A percentile compares a stretch with the other conserved stretches of the same genome.
phyloP scores from a whole-genome alignment of 2,329 filamentous ascomycete genomes.

The Ceratocystis cubensis region DNA sequence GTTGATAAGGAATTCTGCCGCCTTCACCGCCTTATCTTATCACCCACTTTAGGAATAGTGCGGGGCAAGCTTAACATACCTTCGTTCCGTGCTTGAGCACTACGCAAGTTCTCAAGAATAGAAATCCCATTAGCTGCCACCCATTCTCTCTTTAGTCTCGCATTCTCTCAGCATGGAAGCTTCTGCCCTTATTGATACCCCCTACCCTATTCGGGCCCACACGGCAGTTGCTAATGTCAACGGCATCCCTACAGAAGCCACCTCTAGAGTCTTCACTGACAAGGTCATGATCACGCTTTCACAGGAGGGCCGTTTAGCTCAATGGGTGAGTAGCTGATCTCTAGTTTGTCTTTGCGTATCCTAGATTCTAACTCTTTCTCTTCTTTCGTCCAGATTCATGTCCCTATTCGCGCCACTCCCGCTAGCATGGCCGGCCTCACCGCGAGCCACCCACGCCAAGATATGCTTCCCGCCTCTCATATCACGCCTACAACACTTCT shows the following conservation, averaged over 20 bases:
- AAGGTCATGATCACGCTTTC: slow-evolving; percentile 83
- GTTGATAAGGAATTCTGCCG: slow-evolving; percentile 28
- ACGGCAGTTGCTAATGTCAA: slow-evolving; percentile 50
- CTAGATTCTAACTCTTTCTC: background rate
- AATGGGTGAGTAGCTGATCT: slow-evolving; percentile 61
- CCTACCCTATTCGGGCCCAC: slow-evolving; percentile 56
- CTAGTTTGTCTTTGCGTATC: background rate
- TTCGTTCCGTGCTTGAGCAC: too few relatives aligned
- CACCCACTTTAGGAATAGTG: slow-evolving; percentile 28
- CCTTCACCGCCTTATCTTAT: slow-evolving; percentile 19
- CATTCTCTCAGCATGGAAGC: background rate
- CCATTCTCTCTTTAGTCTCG: background rate
- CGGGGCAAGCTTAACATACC: slow-evolving; percentile 24
- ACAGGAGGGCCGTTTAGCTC: slow-evolving; percentile 71
- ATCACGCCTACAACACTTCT: slow-evolving; percentile 79
- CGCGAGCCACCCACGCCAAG: slow-evolving; percentile 9
- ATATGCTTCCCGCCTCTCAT: slow-evolving; percentile 61
- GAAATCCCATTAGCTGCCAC: background rate
- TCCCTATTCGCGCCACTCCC: slow-evolving; percentile 58
- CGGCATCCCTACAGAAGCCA: slow-evolving; percentile 58
- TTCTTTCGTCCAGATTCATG: slow-evolving; percentile 48
- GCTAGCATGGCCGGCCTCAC: slow-evolving; percentile 18
- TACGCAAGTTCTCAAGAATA: background rate
- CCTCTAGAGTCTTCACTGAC: slow-evolving; percentile 65
- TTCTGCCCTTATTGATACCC: slow-evolving; percentile 29